phyloP scores from a whole-genome alignment of 139 green algal genomes.

The Micractinium sp. region DNA sequence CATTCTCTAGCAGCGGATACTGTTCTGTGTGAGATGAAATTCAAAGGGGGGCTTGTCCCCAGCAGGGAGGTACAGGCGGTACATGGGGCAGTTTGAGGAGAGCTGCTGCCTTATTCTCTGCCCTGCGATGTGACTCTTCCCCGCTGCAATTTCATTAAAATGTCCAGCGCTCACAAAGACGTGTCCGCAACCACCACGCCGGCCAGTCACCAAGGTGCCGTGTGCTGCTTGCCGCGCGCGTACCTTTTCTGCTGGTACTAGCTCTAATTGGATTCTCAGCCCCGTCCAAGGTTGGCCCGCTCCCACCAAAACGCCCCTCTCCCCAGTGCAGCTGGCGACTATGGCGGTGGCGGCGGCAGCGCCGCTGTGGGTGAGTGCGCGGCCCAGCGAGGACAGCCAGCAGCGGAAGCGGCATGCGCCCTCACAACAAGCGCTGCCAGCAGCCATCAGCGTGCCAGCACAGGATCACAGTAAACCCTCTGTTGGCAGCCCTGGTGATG shows the following conservation, averaged over 20 bases:
- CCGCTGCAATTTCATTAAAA: not conserved
- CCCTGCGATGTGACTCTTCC: no score
- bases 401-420: no score
- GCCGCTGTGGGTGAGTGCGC: not conserved
- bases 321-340: not conserved
- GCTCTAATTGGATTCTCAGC: not conserved
- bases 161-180: not conserved
- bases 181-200: not conserved
- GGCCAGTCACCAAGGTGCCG: not conserved
- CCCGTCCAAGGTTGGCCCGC: not conserved
- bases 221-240: not conserved
- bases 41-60: no score
- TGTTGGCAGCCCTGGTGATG: not conserved
- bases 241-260: not conserved
- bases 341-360: not conserved
- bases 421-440: not conserved
- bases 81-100: no score
- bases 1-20: no score
- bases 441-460: no score
- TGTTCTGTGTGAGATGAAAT: no score
- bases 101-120: no score
- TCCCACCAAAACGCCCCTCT: not conserved
- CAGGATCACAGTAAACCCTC: no score
- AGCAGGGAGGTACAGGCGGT: no score
- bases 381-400: no score